Percentiles rank a stretch among this genome's conserved stretches.
These are phyloP conservation scores for Penicillium psychrofluorescens DNA, from an alignment of 495 filamentous ascomycete genomes.

Conservation along the genomic window DNA sequence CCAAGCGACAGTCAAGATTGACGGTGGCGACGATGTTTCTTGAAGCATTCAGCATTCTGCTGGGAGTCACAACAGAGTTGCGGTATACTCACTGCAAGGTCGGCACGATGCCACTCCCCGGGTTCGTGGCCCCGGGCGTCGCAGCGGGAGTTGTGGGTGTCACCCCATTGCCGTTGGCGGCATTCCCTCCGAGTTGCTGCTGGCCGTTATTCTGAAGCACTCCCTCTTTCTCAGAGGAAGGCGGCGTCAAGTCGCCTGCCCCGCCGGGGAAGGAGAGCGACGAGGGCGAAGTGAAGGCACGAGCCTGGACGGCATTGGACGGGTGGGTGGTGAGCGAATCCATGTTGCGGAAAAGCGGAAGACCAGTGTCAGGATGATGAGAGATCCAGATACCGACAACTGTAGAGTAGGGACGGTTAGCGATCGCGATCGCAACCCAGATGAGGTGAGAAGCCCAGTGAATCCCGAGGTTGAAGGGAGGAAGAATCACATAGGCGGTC, in stretches of 20 bases:
- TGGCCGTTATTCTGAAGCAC: slow-evolving; percentile 49
- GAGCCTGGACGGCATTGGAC: slow-evolving; percentile 78
- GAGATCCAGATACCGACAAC: background rate
- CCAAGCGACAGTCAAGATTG: slow-evolving; percentile 95
- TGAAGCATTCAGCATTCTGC: slow-evolving; percentile 47
- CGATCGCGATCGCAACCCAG: no score
- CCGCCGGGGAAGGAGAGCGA: slow-evolving; percentile 87
- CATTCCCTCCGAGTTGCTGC: slow-evolving; percentile 52
- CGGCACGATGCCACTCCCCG: slow-evolving; percentile 87
- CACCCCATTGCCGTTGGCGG: slow-evolving; percentile 70
- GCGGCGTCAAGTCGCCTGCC: slow-evolving; percentile 72
- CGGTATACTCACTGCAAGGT: slow-evolving; percentile 92
- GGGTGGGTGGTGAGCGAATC: slow-evolving; percentile 86
- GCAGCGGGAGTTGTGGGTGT: slow-evolving; percentile 93
- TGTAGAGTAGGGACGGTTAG: no score
- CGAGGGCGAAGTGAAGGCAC: slow-evolving; percentile 81
- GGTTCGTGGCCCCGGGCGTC: slow-evolving; percentile 72
- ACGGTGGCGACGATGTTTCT: slow-evolving; percentile 99
- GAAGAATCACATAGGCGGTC: no score
- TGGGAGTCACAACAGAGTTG: slow-evolving; percentile 36
- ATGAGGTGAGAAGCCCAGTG: background rate
- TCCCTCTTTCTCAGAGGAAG: slow-evolving; percentile 56
- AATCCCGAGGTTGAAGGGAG: background rate
- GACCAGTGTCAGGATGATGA: background rate
- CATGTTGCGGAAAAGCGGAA: slow-evolving; percentile 44